Base-by-base conservation (phyloP, 371 early-diverging fungal species). In the Dichotomocladium elegans region DNA sequence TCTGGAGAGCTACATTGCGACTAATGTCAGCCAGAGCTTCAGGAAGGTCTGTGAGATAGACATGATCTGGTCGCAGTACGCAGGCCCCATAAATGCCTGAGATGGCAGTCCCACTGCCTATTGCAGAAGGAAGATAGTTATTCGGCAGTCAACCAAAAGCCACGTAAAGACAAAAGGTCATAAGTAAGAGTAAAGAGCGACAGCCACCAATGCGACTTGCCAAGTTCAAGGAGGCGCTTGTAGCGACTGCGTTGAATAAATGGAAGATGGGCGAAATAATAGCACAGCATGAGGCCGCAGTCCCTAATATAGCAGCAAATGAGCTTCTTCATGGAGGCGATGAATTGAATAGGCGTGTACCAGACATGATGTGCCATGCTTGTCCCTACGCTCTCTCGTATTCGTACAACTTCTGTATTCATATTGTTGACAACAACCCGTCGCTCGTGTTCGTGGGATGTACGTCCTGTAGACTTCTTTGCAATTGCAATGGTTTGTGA, bases 361-460 rank as follows among this genome's bases (percentile, higher is more conserved):
- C 78, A 77, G 31, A 77, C 57, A 58, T 77, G 78, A 26, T 71
- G 34, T 7, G 70, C 78, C 25, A 77, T 73, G 10, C 70, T 74
- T 26, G 71, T 59, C 12, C 55, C 56, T 10, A 64, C 61, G 56
- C 70, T 70, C 57, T 77, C 78, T 17, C 63, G 41, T 12, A 77
- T 64, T 8, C 15, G 17, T n/a, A 53, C 26, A n/a, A 27, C 24
- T 17, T 63, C 4, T 3, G 44, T 41, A 14, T 68, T 35, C n/a
- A n/a, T n/a, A 30, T 70, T 63, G 17, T 60, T 63, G 15, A 66
- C 68, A 37, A 63, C 48, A 11, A 61, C 64, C 34, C 62, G 61
- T 35, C 61, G 58, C 26, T 12, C 51, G 15, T 40, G 35, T 19
- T 48, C 49, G 22, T 17, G 49, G n/a, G 24, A 11, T 11, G 46